Base-by-base conservation (phyloP, 768 basidiomycete genomes). In the Bullera alba region DNA sequence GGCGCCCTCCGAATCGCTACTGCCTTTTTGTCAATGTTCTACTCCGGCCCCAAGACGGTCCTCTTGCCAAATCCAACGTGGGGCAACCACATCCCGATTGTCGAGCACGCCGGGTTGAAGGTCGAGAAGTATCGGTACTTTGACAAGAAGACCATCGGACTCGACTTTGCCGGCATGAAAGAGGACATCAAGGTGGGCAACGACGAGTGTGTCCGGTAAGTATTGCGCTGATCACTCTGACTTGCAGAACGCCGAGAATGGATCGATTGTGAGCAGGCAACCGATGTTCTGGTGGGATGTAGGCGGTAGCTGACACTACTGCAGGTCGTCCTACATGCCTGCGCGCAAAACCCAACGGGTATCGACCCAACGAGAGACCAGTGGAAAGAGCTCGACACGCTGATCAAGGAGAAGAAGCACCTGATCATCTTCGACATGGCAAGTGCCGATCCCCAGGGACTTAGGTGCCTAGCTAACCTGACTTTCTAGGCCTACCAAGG, bases 371-470 rank as follows among this genome's bases (percentile, higher is more conserved):
- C 92, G 3, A 80, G 79, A 15, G 83, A 83, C 46, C 91, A 99
- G 76, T 99, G 95, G 95, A 80, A 79, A 53, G 81, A 87, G 71
- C 83, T 99, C 56, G 88, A 87, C 45, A 79, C 87, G 60, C 77
- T 97, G 51, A 75, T 95, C 59, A 82, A 86, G 59, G 55, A 87
- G 76, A 86, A 81, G 77, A 81, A 83, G 58, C 80, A 93, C 60
- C 90, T 96, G 81, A 86, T 91, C 46, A 87, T 96, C 81, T 96
- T 97, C 73, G 95, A 99, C 75, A 96, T 96, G 91, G 70, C 66
- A 16, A 49, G 64, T 49, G 19, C 2, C 39, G 35, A 26, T 15
- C 41, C 26, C 3, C 8, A 10, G 26, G 3, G 35, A 16, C n/a
- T 34, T 34, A 34, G 32, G 32, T 34, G 5, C 21, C 21, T 29